Base-by-base conservation (phyloP, 441 rosid species). In the Pelargonium hybrid region DNA sequence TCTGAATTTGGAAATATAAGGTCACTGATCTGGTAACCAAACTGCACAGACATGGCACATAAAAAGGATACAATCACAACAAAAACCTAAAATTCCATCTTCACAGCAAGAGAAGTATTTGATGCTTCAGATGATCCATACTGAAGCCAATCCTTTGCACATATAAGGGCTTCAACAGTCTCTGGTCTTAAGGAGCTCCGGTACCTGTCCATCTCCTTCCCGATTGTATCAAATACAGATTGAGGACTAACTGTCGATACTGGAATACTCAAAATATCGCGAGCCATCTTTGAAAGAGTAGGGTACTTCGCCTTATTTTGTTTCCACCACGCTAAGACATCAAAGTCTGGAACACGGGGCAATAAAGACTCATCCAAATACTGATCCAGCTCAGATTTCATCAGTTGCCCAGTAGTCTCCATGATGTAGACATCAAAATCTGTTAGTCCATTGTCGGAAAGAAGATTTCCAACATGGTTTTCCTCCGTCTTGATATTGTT, bases 321-420 rank as follows among this genome's bases (percentile, higher is more conserved):
- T 74, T 90, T 90, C 96, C 96, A 92, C 98, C 96, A 92, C 63
- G 87, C 87, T 23, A 88, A 77, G 21, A 90, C 85, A 71, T 90
- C 88, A 56, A 92, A 85, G 72, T 90, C 96, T 21, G 81, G 90
- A 52, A 80, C 85, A 0, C 92, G 85, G 26, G 96, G 92, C 79
- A 88, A 73, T 73, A 92, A 69, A 3, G 90, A 82, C 79, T 92
- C 98, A 2, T 88, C 95, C 34, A 92, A 78, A 79, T 88, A 92
- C 79, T 85, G 93, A 71, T 92, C 96, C 77, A 90, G 81, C 83
- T 90, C 96, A 0, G 93, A 87, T 77, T 87, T 92, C 84, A 78
- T 83, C 75, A 78, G 85, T 34, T 86, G 88, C 71, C 85, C 83
- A 0, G 81, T 83, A 0, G 91, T 93, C 82, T 90, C 93, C 91